Conservation (phyloP, 495 filamentous ascomycete species). For the Umbilicaria muhlenbergii region DNA sequence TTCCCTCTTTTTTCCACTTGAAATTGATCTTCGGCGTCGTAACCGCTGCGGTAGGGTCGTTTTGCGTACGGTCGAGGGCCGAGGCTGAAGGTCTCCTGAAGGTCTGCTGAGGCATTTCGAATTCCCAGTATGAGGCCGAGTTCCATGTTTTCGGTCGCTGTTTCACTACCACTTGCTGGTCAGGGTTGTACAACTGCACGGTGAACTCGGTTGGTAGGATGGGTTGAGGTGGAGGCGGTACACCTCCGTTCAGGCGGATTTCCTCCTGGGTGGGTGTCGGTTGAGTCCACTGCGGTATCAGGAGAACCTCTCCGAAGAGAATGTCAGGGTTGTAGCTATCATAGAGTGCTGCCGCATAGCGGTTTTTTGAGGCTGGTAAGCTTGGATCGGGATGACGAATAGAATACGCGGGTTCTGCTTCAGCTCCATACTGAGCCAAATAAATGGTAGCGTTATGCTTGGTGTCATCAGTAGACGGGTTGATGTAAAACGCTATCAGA, state of each 20-base stretch:
- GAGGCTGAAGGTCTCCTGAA: conserved; percentile 69
- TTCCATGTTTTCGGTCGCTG: conserved; percentile 64
- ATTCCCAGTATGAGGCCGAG: conserved; percentile 67
- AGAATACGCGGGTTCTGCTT: conserved; percentile 62
- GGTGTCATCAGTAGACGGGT: conserved; percentile 24
- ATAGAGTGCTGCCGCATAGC: conserved; percentile 72
- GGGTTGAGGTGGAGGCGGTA: conserved; percentile 55
- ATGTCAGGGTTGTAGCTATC: conserved; percentile 70
- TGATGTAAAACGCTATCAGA: conserved; percentile 47
- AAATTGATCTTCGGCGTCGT: conserved; percentile 70
- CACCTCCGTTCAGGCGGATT: conserved; percentile 54
- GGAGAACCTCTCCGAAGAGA: conserved; percentile 74
- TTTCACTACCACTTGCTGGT: conserved; percentile 60
- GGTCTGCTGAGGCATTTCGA: conserved; percentile 75
- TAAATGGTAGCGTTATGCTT: conserved; percentile 47
- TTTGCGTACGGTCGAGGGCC: conserved; percentile 58
- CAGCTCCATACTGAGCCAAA: conserved; percentile 65
- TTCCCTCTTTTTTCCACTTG: conserved; percentile 83
- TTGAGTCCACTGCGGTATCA: conserved; percentile 71
- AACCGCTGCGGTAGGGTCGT: conserved; percentile 48
- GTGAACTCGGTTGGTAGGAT: conserved; percentile 63
- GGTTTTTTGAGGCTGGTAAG: conserved; percentile 52
- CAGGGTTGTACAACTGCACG: conserved; percentile 86
- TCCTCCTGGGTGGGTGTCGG: conserved; percentile 67
- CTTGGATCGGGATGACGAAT: conserved; percentile 60